phyloP scores from a whole-genome alignment of 2,329 filamentous ascomycete species.

The Fusarium pseudograminearum region DNA sequence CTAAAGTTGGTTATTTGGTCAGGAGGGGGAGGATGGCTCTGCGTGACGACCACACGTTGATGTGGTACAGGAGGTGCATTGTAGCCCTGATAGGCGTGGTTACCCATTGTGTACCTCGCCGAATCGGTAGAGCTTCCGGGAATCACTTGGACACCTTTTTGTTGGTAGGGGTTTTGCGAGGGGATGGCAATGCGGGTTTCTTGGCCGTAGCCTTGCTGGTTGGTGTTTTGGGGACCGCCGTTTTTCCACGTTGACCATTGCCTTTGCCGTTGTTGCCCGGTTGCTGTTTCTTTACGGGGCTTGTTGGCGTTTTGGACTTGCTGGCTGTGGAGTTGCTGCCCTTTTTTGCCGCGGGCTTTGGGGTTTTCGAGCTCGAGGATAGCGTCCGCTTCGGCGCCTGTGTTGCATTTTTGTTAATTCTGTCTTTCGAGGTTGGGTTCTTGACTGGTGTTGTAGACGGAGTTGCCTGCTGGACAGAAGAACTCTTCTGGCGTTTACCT shows the following conservation, averaged over 20 bases:
- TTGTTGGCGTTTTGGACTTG: conserved; percentile 51
- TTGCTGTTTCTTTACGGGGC: conserved; percentile 28
- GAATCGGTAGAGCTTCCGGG: conserved; percentile 8
- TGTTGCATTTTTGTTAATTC: conserved; percentile 51
- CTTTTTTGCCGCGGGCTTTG: conserved; percentile 35
- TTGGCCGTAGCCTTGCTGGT: conserved; percentile 20
- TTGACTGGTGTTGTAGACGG: conserved; percentile 46
- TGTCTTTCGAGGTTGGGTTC: conserved; percentile 42
- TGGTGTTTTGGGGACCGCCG: conserved; percentile 10
- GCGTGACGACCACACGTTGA: conserved; percentile 20
- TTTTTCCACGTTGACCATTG: conserved; percentile 27
- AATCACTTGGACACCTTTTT: conserved; percentile 15
- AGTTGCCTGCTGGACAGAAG: conserved; percentile 40
- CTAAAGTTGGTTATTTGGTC: conserved; percentile 22
- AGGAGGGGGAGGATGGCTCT: conserved; percentile 13
- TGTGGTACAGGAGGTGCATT: conserved; percentile 6
- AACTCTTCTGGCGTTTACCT: conserved; percentile 54
- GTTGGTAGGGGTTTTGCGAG: conserved; percentile 29
- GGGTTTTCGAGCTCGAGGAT: conserved; percentile 28
- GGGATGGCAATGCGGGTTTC: conserved; percentile 2
- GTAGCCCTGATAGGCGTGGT: conserved; percentile 18
- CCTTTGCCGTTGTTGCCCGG: conserved; percentile 16
- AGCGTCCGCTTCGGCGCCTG: conserved; percentile 50
- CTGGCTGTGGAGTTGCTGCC: conserved; percentile 26
- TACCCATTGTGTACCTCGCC: conserved; percentile 33